Base-by-base conservation (phyloP, 2,329 filamentous ascomycete species). In the Diaporthe vaccinii region DNA sequence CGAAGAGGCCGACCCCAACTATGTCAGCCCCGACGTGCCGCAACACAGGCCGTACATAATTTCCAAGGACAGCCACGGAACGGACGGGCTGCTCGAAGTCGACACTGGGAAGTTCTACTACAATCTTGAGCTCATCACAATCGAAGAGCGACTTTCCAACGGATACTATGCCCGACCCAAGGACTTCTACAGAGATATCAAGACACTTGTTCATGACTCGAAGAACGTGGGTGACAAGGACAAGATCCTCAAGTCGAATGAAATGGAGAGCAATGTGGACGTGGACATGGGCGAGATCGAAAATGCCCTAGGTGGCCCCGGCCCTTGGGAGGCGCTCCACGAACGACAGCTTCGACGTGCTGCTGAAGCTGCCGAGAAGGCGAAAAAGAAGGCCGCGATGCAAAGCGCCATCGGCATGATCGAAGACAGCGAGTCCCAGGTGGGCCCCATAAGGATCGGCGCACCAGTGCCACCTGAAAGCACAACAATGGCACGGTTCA, bases 111-210 rank as follows among this genome's bases (percentile, higher is more conserved):
- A 97, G 83, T 97, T 96, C 83, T 98, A 93, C 83, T 98, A 98
- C 87, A 99, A 99, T 79, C 87, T 99, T 61, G 96, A 98, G 81
- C 94, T 96, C 15, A 93, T 93, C 4, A 96, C 94, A 1, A 98
- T 99, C 72, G 97, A 99, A 85, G 95, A 98, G 82, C 93, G 97
- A n/a, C 87, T 99, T 46, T 97, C 95, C 6, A 98, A 99, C 82
- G 97, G 97, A 7, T 99, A 95, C 84, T 99, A 99, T 84, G 95
- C 95, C 79, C 92, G 96, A 15, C 95, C 96, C 0, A 93, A 93
- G 79, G 96, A 98, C 82, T 99, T 98, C 81, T 85, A 98, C 69
- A 92, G 92, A 55, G 97, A 99, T 82, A 94, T 98, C 80, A 94
- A 93, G 82, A 91, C 93, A 49, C 86, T 99, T 7, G 93, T 93